Evolutionary conservation across 164 flowering plant species (phyloP).

Genomic region (Macadamia tetraphylla): DNA sequence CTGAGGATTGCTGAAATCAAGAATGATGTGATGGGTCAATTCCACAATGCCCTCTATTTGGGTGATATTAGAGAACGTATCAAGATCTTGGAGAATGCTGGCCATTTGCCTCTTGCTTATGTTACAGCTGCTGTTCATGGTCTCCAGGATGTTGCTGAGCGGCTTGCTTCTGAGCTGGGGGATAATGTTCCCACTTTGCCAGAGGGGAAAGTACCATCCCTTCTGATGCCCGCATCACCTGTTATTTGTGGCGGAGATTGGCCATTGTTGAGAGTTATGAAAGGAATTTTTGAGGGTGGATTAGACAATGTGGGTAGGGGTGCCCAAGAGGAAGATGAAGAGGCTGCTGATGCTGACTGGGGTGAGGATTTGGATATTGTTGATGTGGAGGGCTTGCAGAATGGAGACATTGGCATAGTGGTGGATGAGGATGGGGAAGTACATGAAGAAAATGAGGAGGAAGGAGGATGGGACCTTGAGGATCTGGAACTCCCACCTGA

Average conservation of each 20-base stretch:
- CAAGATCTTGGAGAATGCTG: constrained; percentile 33
- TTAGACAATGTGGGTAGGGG: constrained; percentile 26
- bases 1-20: constrained; percentile 36
- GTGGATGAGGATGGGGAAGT: constrained; percentile 22
- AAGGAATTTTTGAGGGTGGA: constrained; percentile 38
- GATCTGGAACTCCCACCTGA: constrained; percentile 34
- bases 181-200: constrained; percentile 29
- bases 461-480: constrained; percentile 39
- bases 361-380: constrained; percentile 30
- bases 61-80: constrained; percentile 38
- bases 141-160: constrained; percentile 27
- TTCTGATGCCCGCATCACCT: constrained; percentile 33
- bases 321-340: constrained; percentile 28
- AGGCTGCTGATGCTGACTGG: constrained; percentile 31
- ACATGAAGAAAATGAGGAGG: constrained; percentile 26
- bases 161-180: constrained; percentile 30
- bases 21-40: constrained; percentile 42
- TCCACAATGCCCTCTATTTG: constrained; percentile 38
- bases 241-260: constrained; percentile 34
- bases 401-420: constrained; percentile 21
- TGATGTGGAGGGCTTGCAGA: constrained; percentile 21
- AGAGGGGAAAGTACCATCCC: constrained; percentile 21
- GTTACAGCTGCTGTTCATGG: constrained; percentile 35
- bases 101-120: constrained; percentile 39
- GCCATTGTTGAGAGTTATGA: constrained; percentile 37